Percentiles rank a stretch among this genome's conserved stretches.
These are phyloP conservation scores for Ramaria sp. DNA, from an alignment of 768 basidiomycete genomes.

Conservation along the genomic window DNA sequence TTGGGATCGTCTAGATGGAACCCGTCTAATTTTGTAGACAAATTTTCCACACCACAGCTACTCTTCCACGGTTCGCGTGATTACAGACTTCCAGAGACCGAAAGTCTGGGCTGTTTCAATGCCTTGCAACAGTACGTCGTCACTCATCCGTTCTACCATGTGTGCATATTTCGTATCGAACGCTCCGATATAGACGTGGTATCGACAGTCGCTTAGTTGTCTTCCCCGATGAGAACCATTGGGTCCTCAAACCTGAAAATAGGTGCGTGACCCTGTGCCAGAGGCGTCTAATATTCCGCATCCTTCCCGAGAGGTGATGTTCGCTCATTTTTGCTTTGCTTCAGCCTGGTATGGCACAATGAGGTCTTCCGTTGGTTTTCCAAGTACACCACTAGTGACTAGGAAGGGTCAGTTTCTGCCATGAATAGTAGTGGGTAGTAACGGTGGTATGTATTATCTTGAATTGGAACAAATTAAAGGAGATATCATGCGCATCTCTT, in stretches of 20 bases:
- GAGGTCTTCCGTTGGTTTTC: conserved; percentile 89
- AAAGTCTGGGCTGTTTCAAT: conserved; percentile 77
- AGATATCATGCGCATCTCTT: too few relatives aligned
- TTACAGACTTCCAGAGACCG: conserved; percentile 76
- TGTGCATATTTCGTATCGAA: conserved; percentile 4
- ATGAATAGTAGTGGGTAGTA: too few relatives aligned
- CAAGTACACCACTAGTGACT: background rate
- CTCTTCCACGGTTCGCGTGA: conserved; percentile 84
- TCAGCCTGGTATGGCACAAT: conserved; percentile 85
- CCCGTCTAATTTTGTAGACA: conserved; percentile 70
- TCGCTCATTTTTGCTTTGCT: background rate
- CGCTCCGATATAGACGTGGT: conserved; percentile 38
- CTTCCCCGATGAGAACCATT: conserved; percentile 89
- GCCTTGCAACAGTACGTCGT: conserved; percentile 75
- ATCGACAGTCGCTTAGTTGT: conserved; percentile 69
- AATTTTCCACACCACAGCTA: conserved; percentile 81
- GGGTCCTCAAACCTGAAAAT: conserved; percentile 76
- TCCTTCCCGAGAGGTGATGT: background rate
- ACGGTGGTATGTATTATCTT: too few relatives aligned
- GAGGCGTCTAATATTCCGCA: background rate
- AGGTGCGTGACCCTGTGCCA: conserved; percentile 30
- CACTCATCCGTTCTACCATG: conserved; percentile 13
- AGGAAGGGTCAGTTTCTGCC: too few relatives aligned
- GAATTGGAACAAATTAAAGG: too few relatives aligned
- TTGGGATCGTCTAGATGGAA: conserved; percentile 38